phyloP scores from a whole-genome alignment of 2,329 filamentous ascomycete genomes.

The Aspergillus ruber region DNA sequence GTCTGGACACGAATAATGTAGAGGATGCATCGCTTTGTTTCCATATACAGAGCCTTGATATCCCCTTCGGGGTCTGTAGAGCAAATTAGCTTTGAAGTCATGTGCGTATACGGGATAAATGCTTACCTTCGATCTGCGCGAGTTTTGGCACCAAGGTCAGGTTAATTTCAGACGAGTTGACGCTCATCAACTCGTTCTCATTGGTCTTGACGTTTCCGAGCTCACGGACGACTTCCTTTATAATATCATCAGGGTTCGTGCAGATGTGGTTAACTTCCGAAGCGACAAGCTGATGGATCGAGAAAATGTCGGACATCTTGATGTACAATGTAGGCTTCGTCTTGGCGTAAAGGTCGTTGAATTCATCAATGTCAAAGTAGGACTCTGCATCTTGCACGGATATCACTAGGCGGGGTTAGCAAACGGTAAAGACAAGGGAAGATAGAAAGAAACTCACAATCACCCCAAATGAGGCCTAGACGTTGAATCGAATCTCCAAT shows the following conservation, averaged over 20 bases:
- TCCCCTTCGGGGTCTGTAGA: slow-evolving; percentile 76
- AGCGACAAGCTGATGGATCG: slow-evolving; percentile 83
- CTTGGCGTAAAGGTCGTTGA: slow-evolving; percentile 94
- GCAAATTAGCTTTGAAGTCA: background rate
- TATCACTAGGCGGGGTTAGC: slow-evolving; percentile 55
- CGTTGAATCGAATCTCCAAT: slow-evolving; percentile 77
- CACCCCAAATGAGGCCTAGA: slow-evolving; percentile 66
- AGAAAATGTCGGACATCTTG: slow-evolving; percentile 96
- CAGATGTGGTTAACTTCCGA: slow-evolving; percentile 72
- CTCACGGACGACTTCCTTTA: slow-evolving; percentile 87
- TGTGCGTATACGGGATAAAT: background rate
- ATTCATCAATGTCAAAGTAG: slow-evolving; percentile 97
- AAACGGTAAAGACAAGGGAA: background rate
- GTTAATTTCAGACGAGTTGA: slow-evolving; percentile 81
- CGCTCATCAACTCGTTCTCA: slow-evolving; percentile 83
- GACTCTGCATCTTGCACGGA: slow-evolving; percentile 78
- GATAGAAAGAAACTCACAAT: slow-evolving; percentile 40
- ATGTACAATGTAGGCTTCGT: slow-evolving; percentile 98
- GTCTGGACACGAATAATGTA: slow-evolving; percentile 98
- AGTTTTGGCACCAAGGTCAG: slow-evolving; percentile 85
- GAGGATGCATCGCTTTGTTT: slow-evolving; percentile 92
- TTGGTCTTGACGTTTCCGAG: slow-evolving; percentile 94
- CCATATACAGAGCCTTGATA: slow-evolving; percentile 89
- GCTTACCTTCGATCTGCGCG: slow-evolving; percentile 67
- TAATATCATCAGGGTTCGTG: slow-evolving; percentile 72